Evolutionary conservation across 2,329 filamentous ascomycete species (phyloP), one percentile per base, ranked within the genome.

Genomic region (Pyrenophora teres): DNA sequence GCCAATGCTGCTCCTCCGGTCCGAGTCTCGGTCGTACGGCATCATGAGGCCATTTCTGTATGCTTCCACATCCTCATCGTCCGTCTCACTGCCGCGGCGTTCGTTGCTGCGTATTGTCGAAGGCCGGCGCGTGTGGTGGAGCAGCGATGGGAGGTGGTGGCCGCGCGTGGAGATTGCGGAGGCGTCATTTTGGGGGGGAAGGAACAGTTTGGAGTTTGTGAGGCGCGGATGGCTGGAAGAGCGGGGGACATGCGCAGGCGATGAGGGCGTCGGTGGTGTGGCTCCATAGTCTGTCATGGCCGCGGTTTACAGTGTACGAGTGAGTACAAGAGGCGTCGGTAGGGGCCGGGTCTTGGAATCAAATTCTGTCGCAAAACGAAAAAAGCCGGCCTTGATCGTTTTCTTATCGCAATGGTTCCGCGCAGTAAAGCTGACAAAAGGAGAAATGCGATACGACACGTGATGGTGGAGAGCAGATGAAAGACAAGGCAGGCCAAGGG

Each of bases 101-200:
- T 62, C 63, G 44, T 47, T 55, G 51, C 62, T 69, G 16, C 69
- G 67, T 40, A 69, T 51, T 3, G 68, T 69, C 2, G 67, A 70
- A 1, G 68, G 67, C 4, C 69, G 67, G 21, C 69, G 66, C 35
- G 63, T 53, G 31, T 21, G 47, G 25, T 40, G 41, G 25, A 71
- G 57, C 2, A 75, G 52, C n/a, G 59, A 60, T 4, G 76, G 76
- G 6, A 80, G 65, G 40, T 75, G 68, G 42, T 77, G 76, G 2
- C 76, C 76, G n/a, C 77, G 74, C 23, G 76, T 76, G 1, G 76
- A 75, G 4, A 79, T 62, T 2, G 71, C 58, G 33, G 48, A 61
- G 3, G 66, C 49, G 7, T 77, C 77, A 25, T 71, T 68, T 19
- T 69, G 68, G 5, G 77, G 65, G 7, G 76, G 76, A 6, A 78